Percentiles rank a stretch among this genome's conserved stretches.
Evolutionary conservation across 1,139 yeast species (phyloP).

Genomic region (Pichia cactophila): DNA sequence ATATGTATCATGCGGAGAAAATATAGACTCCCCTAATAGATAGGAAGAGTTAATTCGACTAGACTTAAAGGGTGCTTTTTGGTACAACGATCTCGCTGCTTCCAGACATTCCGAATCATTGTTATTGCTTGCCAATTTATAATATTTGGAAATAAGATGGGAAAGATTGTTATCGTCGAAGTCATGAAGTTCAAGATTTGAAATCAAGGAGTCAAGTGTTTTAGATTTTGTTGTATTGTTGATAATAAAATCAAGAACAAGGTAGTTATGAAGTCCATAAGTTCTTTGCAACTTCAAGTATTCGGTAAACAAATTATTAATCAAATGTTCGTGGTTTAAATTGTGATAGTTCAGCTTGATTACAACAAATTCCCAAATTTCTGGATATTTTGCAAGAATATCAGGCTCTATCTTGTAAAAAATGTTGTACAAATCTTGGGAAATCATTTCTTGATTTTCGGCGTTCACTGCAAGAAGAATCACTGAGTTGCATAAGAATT

Average conservation of each 20-base stretch:
- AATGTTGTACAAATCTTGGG: conserved; percentile 15
- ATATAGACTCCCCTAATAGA: conserved; percentile 38
- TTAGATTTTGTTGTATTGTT: conserved; percentile 13
- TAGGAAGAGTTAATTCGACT: conserved; percentile 20
- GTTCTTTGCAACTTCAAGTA: conserved; percentile 12
- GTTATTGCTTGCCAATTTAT: conserved; percentile 16
- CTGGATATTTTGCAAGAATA: conserved; percentile 21
- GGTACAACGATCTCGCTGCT: conserved; percentile 21
- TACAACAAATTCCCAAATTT: conserved; percentile 24
- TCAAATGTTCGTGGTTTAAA: conserved; percentile 13
- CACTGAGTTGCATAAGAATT: conserved; percentile 24
- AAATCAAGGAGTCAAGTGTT: conserved; percentile 13
- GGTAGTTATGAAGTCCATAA: conserved; percentile 10
- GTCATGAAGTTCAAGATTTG: conserved; percentile 6
- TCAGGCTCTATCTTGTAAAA: conserved; percentile 16
- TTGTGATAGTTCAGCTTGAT: conserved; percentile 20
- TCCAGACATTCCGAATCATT: conserved; percentile 12
- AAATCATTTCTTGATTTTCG: conserved; percentile 9
- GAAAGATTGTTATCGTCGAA: conserved; percentile 23
- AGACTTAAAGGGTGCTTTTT: conserved; percentile 14
- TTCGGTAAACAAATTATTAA: conserved; percentile 14
- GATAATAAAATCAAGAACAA: conserved; percentile 21
- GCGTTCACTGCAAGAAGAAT: conserved; percentile 17
- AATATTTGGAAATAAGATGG: conserved; percentile 21
- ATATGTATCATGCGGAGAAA: conserved; percentile 34